Conservation (phyloP, 352 stramenopile species). For the Phytophthora cajani region DNA sequence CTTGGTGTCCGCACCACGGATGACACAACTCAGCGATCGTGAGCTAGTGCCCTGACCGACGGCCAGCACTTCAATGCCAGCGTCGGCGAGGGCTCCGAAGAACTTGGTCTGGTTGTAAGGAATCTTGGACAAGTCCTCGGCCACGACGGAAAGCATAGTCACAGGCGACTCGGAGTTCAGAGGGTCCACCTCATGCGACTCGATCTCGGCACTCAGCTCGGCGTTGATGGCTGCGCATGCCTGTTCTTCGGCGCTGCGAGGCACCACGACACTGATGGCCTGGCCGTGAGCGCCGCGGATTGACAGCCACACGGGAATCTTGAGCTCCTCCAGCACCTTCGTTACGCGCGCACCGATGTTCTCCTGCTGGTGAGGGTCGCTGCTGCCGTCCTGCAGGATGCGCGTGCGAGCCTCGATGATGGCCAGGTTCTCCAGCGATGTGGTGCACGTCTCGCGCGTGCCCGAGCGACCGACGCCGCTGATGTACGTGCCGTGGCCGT, state of each 20-base stretch:
- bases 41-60: conserved; percentile 82
- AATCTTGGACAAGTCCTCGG: conserved; percentile 77
- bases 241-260: conserved; percentile 37
- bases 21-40: conserved; percentile 81
- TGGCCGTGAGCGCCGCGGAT: conserved; percentile 86
- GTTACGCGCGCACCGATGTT: conserved; percentile 82
- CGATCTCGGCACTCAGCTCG: conserved; percentile 65
- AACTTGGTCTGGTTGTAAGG: conserved; percentile 81
- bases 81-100: conserved; percentile 74
- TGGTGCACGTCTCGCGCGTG: conserved; percentile 79
- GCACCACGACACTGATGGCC: conserved; percentile 80
- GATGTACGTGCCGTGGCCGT: conserved; percentile 85
- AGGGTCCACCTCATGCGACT: conserved; percentile 76
- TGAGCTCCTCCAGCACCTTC: conserved; percentile 66
- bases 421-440: conserved; percentile 81
- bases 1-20: conserved; percentile 73
- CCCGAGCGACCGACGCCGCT: conserved; percentile 63
- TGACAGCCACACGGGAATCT: conserved; percentile 80
- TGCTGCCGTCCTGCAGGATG: conserved; percentile 75
- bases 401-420: conserved; percentile 84
- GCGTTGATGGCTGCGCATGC: conserved; percentile 54
- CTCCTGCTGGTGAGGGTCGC: conserved; percentile 51
- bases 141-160: conserved; percentile 87
- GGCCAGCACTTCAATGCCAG: conserved; percentile 73
- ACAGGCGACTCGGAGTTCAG: conserved; percentile 74